Base-by-base conservation (phyloP, 179 eudicot species). In the Carnegiea gigantea region DNA sequence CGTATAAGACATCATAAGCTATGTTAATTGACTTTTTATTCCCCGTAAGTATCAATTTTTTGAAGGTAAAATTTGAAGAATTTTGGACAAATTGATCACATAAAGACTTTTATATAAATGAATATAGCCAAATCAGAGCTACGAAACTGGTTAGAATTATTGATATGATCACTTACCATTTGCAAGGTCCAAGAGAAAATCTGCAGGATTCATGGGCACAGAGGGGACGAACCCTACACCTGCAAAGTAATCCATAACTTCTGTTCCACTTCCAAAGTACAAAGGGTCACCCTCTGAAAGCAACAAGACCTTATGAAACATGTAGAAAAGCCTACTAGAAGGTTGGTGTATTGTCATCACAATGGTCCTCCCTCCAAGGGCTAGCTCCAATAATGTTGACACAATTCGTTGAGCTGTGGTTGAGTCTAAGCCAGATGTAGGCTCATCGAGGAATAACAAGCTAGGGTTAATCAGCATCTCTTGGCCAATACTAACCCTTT, bases 331-430 rank as follows among this genome's bases (percentile, higher is more conserved):
- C 82, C 89, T 89, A 71, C 97, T 92, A 12, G 98, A 94, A 20
- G 98, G 98, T 64, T 94, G 98, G 49, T 94, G 98, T 44, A 94
- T 94, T 14, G 98, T 94, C 95, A 93, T 91, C 82, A 90, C 92
- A 4, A 93, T 67, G 0, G 95, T 94, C 76, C 95, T 88, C 1
- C 95, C 98, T 3, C 92, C 95, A 8, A 80, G 82, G 0, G 92
- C 92, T 21, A 94, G 68, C 38, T 88, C 93, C 67, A 85, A 80
- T 68, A 94, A 64, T 2, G 88, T 89, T 7, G 88, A 88, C 62
- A 93, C 95, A 0, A 94, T 94, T 75, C 92, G 68, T 57, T 91
- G 97, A 17, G 98, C 97, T 0, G 97, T 94, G 1, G 98, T 94
- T 23, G 98, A 94, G 75, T 94, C 98, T 20, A 94, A 86, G 0